Evolutionary conservation across 1,139 yeast species (phyloP), one percentile per base, ranked within the genome.

Genomic region (Geotrichum phurueaensis): DNA sequence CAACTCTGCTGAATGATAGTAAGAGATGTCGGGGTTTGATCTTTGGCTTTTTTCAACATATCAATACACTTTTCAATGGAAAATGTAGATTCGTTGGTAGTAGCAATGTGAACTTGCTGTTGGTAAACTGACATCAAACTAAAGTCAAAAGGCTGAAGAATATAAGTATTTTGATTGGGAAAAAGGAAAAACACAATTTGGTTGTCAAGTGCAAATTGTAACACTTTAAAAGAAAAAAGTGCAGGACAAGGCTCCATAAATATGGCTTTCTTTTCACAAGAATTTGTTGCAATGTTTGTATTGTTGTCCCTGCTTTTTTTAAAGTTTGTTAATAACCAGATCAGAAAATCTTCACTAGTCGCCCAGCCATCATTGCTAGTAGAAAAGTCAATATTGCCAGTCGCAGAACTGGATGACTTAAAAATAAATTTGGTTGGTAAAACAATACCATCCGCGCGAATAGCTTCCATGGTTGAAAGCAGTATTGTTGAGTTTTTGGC

Each of bases 141-240:
- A 27, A 27, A 4, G 9, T 27, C 31, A 27, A 27, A 27, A 7
- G 31, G 31, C 31, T 27, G 31, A 10, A 27, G 31, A 10, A 27
- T 27, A 27, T 27, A 7, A 27, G 31, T 27, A 7, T 27, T 27
- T 27, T 27, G 31, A 27, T 27, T 27, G 6, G 63, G 63, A 13
- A 60, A 49, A 3, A 60, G 54, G 51, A 45, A 54, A 49, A 60
- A 57, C 12, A 60, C 25, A 33, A 60, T 58, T 4, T 53, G 27
- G 31, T 60, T 43, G 23, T 60, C 57, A 3, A 58, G 47, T 3
- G 63, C 60, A 58, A 55, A 60, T 25, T 55, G 56, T 15, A 60
- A 39, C 13, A 60, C 63, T 4, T 50, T n/a, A 10, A 57, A 49
- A 4, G 63, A 60, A 53, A 60, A 60, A 6, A 57, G 29, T 15